Percentiles rank a stretch among this genome's conserved stretches.
These are phyloP conservation scores for Aspergillus arachidicola DNA, from an alignment of 2,329 filamentous ascomycete genomes.

Conservation along the genomic window DNA sequence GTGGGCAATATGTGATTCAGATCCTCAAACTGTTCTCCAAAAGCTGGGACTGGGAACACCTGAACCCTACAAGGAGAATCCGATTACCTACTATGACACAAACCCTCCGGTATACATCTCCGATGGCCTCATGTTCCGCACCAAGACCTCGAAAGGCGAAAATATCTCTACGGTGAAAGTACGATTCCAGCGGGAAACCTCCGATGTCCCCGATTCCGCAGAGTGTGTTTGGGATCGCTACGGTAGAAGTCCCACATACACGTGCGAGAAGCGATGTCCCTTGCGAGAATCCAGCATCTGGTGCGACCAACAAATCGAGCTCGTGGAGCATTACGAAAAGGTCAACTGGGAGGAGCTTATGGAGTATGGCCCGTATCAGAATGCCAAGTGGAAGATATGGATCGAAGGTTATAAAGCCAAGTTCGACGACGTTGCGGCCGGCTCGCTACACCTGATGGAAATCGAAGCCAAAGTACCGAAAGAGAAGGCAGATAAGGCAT, in stretches of 20 bases:
- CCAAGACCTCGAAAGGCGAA: constrained; percentile 5
- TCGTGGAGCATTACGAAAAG: neutral
- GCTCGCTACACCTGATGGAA: constrained; percentile 9
- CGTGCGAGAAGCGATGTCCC: neutral
- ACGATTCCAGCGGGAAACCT: neutral
- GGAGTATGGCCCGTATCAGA: constrained; percentile 2
- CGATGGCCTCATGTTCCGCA: constrained; percentile 10
- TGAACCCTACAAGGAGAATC: constrained; percentile 6
- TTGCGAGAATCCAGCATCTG: neutral
- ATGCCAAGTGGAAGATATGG: constrained; percentile 11
- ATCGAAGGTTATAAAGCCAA: constrained; percentile 7
- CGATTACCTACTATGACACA: constrained; percentile 11
- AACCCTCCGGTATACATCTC: neutral
- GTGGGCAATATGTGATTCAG: neutral
- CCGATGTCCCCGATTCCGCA: neutral
- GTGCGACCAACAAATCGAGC: neutral
- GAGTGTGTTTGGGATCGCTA: neutral
- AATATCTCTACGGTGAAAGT: constrained; percentile 7
- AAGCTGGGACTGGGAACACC: neutral
- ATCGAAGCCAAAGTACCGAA: neutral
- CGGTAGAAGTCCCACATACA: neutral
- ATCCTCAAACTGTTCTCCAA: neutral
- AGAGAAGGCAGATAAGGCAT: neutral
- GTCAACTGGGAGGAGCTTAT: constrained; percentile 3
- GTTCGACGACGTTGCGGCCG: constrained; percentile 8